Conservation (phyloP, 1,284 basidiomycete species). For the Salmacisia buchloeana region DNA sequence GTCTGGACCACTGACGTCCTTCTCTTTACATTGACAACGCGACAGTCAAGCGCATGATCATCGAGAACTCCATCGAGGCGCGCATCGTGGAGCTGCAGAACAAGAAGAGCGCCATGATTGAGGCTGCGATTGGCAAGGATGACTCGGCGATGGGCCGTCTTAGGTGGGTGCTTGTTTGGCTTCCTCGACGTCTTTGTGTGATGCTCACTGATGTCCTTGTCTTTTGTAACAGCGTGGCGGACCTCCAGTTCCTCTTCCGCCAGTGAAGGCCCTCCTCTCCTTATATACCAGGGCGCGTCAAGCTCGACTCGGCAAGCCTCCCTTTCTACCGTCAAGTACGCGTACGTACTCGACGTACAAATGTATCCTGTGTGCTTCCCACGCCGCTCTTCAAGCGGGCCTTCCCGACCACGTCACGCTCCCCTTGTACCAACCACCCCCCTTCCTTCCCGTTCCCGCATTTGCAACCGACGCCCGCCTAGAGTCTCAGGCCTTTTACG, state of each 20-base stretch:
- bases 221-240: conserved; percentile 27
- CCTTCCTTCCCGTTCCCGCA: too few relatives aligned
- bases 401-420: too few relatives aligned
- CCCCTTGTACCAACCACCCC: too few relatives aligned
- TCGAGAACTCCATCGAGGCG: conserved; percentile 94
- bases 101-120: conserved; percentile 65
- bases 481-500: too few relatives aligned
- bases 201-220: not conserved
- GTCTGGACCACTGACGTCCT: not conserved
- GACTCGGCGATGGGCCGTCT: conserved; percentile 48
- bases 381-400: too few relatives aligned
- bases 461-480: too few relatives aligned
- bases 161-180: too few relatives aligned
- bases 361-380: too few relatives aligned
- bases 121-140: conserved; percentile 49
- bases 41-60: conserved; percentile 83
- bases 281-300: too few relatives aligned
- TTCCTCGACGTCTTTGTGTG: not conserved
- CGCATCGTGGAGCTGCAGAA: conserved; percentile 84
- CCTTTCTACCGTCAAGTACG: too few relatives aligned
- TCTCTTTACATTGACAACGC: conserved; percentile 52
- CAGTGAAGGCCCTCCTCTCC: conserved; percentile 19
- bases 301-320: too few relatives aligned
- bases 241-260: conserved; percentile 46
- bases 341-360: too few relatives aligned